Conservation (phyloP, 2,329 filamentous ascomycete genomes). For the Camptophora hylomeconis region DNA sequence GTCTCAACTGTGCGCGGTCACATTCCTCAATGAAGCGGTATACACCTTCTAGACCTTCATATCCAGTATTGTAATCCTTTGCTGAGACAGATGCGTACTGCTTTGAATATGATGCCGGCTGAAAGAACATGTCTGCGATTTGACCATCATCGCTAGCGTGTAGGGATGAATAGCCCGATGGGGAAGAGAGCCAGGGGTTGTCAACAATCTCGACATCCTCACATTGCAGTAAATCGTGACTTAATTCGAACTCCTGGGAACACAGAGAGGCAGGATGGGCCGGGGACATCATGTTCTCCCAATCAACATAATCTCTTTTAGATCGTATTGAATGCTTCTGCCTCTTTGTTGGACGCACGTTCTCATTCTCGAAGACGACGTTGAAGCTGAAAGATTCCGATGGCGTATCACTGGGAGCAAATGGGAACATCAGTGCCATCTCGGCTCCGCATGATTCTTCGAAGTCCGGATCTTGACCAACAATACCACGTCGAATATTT, state of each 20-base stretch:
- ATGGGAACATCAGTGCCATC: slow-evolving; percentile 73
- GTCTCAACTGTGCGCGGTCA: slow-evolving; percentile 34
- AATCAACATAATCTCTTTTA: slow-evolving; percentile 35
- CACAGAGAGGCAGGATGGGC: slow-evolving; percentile 13
- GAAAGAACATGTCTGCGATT: slow-evolving; percentile 16
- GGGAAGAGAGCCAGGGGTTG: slow-evolving; percentile 42
- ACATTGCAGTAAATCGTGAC: too few species aligned
- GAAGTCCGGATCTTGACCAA: slow-evolving; percentile 69
- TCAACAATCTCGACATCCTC: slow-evolving; percentile 27
- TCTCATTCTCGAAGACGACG: slow-evolving; percentile 27
- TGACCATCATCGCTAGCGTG: slow-evolving; percentile 25
- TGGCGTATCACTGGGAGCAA: slow-evolving; percentile 51
- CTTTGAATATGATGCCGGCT: slow-evolving; percentile 12
- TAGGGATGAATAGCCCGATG: slow-evolving; percentile 45
- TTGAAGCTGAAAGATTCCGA: slow-evolving; percentile 31
- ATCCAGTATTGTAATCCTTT: slow-evolving; percentile 46
- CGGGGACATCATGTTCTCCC: slow-evolving; percentile 45
- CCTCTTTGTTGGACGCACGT: slow-evolving; percentile 18
- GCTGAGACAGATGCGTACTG: slow-evolving; percentile 18
- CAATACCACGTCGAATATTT: slow-evolving; percentile 64
- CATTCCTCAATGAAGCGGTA: slow-evolving; percentile 54
- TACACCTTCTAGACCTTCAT: slow-evolving; percentile 52
- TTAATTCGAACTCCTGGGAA: too few species aligned
- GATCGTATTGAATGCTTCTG: too few species aligned
- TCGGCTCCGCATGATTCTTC: slow-evolving; percentile 52